These are phyloP conservation scores for Panicum hallii DNA, from an alignment of 202 grass and related monocot species.

Conservation along the genomic window DNA sequence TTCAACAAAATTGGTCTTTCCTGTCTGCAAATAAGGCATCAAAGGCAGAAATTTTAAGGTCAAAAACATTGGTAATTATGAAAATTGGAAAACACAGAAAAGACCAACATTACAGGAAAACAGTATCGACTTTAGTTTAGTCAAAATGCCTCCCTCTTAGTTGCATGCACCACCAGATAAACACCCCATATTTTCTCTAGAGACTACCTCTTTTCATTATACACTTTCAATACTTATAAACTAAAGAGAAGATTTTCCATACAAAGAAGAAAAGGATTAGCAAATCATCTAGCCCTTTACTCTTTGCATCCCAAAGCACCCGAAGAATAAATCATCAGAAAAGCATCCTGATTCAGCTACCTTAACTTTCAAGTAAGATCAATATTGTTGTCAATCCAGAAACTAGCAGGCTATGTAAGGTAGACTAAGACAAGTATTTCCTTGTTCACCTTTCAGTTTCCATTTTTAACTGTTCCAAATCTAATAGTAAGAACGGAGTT, in stretches of 20 bases:
- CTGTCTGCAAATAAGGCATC: constrained; percentile 62
- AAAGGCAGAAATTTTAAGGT: constrained; percentile 3
- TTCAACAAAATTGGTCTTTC: constrained; percentile 96
- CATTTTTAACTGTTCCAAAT: background rate
- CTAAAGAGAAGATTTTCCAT: background rate
- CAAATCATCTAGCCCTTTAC: background rate
- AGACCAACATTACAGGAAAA: constrained; percentile 8
- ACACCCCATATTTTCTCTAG: background rate
- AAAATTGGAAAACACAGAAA: constrained; percentile 30
- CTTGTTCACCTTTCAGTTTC: background rate
- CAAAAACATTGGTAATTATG: constrained; percentile 23
- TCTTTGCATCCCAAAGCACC: constrained; percentile 3
- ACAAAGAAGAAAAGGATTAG: background rate
- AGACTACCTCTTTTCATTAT: background rate
- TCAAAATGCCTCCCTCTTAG: constrained; percentile 16
- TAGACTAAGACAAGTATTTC: background rate
- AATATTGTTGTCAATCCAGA: background rate
- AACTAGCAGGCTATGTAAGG: background rate
- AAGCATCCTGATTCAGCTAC: background rate
- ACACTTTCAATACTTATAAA: background rate
- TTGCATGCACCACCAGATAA: background rate
- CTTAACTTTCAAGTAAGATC: constrained; percentile 8
- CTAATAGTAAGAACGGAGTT: background rate
- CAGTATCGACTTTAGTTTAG: constrained; percentile 3
- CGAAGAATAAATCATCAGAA: background rate